Evolutionary conservation across 768 basidiomycete species (phyloP), one percentile per base, ranked within the genome.

Genomic region (Russula ochroleuca): DNA sequence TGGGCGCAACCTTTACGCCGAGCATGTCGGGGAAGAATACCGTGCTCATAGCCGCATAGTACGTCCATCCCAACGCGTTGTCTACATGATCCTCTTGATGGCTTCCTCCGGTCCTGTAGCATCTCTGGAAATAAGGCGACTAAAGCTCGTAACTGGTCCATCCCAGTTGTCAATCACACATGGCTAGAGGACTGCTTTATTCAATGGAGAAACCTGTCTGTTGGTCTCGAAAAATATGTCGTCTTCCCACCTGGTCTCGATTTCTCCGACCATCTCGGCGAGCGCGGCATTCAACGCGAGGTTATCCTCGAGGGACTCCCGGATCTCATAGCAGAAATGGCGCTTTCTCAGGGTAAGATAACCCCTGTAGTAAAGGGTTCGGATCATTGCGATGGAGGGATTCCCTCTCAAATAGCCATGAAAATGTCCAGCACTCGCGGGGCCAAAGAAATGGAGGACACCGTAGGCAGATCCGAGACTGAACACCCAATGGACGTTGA

Each of bases 121-220:
- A 60, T 70, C 13, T 57, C 60, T 0, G 71, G 70, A 5, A 73
- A 66, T 1, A 97, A 97, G 75, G 85, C 88, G 0, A 75, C 76
- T 8, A 90, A 89, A 69, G 92, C 93, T 0, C 77, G 79, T 9
- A 77, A 83, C 0, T 96, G 94, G 94, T 83, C 83, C 0, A 88
- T 95, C 65, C 87, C 92, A 0, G 79, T 94, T 62, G 88, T 95
- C 13, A 96, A 94, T 68, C 94, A 98, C 69, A 80, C 81, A 0
- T 97, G 93, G 92, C 79, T 97, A 3, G 94, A 97, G 70, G 92
- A 94, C 65, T 95, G 92, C 71, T 90, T 94, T 70, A 75, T 85
- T 23, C 80, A 85, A 57, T 97, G 94, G 94, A 81, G 81, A 52
- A 79, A 81, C 38, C 76, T 90, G 62, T 86, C 86, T 0, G 80